Base-by-base conservation (phyloP, 495 filamentous ascomycete genomes). In the Trichoderma virens region DNA sequence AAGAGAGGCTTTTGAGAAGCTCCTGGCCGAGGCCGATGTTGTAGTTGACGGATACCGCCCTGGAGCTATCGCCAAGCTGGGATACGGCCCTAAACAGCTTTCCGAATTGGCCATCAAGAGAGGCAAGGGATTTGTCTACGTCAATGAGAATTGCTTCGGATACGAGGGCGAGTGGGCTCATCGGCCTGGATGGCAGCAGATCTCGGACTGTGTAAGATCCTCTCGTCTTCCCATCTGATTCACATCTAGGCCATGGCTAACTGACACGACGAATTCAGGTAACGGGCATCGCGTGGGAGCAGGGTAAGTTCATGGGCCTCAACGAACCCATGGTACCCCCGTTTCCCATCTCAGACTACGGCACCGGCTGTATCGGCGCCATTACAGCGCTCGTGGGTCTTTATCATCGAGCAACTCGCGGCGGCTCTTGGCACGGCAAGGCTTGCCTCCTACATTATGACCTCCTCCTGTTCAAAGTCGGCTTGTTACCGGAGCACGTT, bases 281-380 rank as follows among this genome's bases (percentile, higher is more conserved):
- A 2, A 85, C 80, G 23, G 87, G 88, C 18, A 78, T 90, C 7
- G 88, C 89, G 6, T 91, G 87, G 88, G 85, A 84, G 4, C 89
- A 91, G 72, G 89, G 88, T 11, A 65, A 82, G 54, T 87, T 86
- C 73, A 91, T 92, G 87, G 87, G 87, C 13, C 75, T 85, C 11
- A 69, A 81, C 13, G 85, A 86, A 66, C 89, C 89, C 3, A 83
- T 91, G n/a, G 84, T 91, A 0, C 90, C 89, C 59, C 88, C 88
- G 0, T 92, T 91, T 73, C 90, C 89, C 27, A 91, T 90, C 78
- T 90, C 86, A 41, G 90, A 92, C 75, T 92, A 93, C 72, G 86
- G 89, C 32, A 90, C 89, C 2, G 89, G 84, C 4, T 78, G 70
- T 66, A 83, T 88, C 74, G 87, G 87, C 25, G 82, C 82, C 31